Base-by-base conservation (phyloP, 2,329 filamentous ascomycete genomes). In the Xylariales sp. region DNA sequence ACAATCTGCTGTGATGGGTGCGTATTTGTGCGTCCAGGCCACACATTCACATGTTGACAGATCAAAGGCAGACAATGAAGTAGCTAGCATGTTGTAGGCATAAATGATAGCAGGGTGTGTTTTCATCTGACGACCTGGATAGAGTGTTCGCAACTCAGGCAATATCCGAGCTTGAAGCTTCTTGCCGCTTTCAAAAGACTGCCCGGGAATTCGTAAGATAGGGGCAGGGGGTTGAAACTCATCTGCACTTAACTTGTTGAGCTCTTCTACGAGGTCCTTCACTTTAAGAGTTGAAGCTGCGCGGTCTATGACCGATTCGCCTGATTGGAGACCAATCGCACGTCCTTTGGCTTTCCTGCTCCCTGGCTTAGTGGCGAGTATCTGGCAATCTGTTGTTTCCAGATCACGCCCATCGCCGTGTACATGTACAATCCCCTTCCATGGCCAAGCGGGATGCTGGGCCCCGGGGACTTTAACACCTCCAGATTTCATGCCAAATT, bases 11-110 rank as follows among this genome's bases (percentile, higher is more conserved):
- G 63, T 68, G 18, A 60, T 63, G 0, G 93, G 93, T 0, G 85
- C 78, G 61, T 97, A 95, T 53, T 97, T 96, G 28, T 91, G 83
- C 2, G 72, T 60, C 93, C 93, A 98, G 7, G 78, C 63, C 19
- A 74, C 63, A 2, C 68, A 70, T 54, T 97, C 91, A 49, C 85
- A 95, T 34, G 73, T 74, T 7, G 82, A 85, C 44, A 67, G 75
- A 56, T 98, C 93, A 52, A 90, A 96, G 1, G 90, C 81, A 5
- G 86, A 90, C 11, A 90, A 67, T 0, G 70, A 70, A 1, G 68
- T 70, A 30, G 70, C 62, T 21, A 96, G 70, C 0, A 71, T 69
- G 3, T 67, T 57, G 50, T 81, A 86, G 2, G 88, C 65, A 3
- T 69, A 67, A 11, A 58, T 50, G 32, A 93, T 58, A 14, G 78